A percentile compares a stretch with the other conserved stretches of the same genome.
These are phyloP conservation scores for Bipolaris victoriae DNA, from an alignment of 2,329 filamentous ascomycete genomes.

Conservation along the genomic window DNA sequence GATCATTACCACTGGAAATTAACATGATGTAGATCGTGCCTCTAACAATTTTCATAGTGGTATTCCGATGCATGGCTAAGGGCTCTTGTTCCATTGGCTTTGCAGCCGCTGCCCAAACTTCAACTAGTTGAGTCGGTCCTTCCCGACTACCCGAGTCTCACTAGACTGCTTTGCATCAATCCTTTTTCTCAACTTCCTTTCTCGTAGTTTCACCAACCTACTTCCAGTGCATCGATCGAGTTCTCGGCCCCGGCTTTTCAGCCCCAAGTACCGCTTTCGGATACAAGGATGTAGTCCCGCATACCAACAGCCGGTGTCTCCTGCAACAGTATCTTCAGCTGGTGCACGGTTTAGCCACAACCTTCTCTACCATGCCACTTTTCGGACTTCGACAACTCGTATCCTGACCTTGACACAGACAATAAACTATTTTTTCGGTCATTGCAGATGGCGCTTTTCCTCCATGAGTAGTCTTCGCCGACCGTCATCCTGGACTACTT, in stretches of 20 bases:
- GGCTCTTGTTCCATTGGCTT: neutral
- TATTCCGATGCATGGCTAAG: neutral
- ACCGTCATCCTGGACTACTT: neutral
- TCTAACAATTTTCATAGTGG: neutral
- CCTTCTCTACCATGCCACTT: neutral
- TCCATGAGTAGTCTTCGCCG: neutral
- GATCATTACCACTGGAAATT: neutral
- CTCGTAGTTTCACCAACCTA: neutral
- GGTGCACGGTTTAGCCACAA: neutral
- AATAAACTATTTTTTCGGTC: neutral
- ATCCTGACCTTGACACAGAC: neutral
- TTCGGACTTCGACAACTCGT: neutral
- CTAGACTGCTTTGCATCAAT: neutral
- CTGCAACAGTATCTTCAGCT: neutral
- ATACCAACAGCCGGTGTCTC: neutral
- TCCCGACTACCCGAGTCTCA: neutral
- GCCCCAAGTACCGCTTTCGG: neutral
- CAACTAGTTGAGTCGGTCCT: neutral
- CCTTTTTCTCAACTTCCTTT: neutral
- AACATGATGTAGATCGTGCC: neutral
- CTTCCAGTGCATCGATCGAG: neutral
- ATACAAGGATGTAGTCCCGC: neutral
- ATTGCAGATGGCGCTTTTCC: neutral
- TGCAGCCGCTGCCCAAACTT: neutral
- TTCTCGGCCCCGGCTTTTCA: neutral